A percentile compares a stretch with the other conserved stretches of the same genome.
phyloP scores from a whole-genome alignment of 805 yeast species.

The Ogataea minuta region DNA sequence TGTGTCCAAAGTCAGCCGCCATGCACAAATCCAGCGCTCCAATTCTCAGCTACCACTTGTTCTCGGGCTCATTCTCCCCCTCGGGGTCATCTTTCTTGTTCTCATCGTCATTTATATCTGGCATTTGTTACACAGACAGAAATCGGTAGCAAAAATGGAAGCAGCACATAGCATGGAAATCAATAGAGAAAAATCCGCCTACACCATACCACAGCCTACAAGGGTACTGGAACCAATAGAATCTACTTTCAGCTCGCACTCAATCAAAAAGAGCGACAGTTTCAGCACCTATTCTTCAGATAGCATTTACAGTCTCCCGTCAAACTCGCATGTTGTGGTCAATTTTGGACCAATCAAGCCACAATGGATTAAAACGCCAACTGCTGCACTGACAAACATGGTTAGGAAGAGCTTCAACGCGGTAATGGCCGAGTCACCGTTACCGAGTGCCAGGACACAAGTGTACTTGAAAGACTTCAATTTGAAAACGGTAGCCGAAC shows the following conservation, averaged over 20 bases:
- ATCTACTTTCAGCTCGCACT: background rate
- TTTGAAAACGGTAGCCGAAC: constrained; percentile 6
- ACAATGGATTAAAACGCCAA: constrained; percentile 21
- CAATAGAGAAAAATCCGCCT: background rate
- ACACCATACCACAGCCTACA: no score
- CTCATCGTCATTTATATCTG: constrained; percentile 7
- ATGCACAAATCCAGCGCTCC: background rate
- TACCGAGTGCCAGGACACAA: constrained; percentile 8
- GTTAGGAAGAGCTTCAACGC: constrained; percentile 21
- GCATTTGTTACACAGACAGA: constrained; percentile 2
- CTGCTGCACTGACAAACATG: constrained; percentile 15
- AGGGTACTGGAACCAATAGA: background rate
- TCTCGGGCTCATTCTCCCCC: constrained; percentile 16
- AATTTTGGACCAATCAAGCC: constrained; percentile 24
- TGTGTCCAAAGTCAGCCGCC: constrained; percentile 6
- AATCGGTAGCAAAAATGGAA: background rate
- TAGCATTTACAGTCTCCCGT: no score
- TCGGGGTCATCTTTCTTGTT: constrained; percentile 9
- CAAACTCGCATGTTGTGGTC: constrained; percentile 2
- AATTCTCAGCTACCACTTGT: constrained; percentile 11
- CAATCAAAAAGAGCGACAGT: background rate
- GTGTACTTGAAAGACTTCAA: constrained; percentile 20
- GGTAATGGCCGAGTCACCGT: constrained; percentile 2
- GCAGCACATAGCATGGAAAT: no score
- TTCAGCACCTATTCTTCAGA: background rate